Evolutionary conservation across 2,329 filamentous ascomycete species (phyloP).

Genomic region (Biscogniauxia marginata): DNA sequence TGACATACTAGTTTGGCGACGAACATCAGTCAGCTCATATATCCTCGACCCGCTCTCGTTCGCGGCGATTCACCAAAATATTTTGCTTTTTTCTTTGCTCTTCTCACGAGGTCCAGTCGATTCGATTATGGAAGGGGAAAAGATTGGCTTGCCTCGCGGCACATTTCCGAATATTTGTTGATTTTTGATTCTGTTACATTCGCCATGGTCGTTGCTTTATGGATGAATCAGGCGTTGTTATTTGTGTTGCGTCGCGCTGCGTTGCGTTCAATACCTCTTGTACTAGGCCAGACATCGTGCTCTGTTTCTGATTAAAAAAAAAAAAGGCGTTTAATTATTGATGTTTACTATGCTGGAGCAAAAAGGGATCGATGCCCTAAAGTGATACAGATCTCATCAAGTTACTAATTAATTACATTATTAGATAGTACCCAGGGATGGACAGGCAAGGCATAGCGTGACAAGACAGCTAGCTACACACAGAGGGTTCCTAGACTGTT

Average conservation of each 20-base stretch:
- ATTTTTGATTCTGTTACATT: slow-evolving; percentile 4
- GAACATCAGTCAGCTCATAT: slow-evolving; percentile 27
- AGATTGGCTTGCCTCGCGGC: slow-evolving; percentile 39
- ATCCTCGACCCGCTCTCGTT: slow-evolving; percentile 22
- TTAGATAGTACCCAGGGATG: not conserved
- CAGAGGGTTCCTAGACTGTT: not conserved
- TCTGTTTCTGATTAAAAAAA: slow-evolving; percentile 7
- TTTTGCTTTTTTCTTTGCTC: slow-evolving; percentile 14
- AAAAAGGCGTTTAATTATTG: slow-evolving; percentile 1
- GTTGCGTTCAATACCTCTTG: slow-evolving; percentile 8
- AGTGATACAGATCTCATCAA: not conserved
- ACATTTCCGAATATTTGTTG: slow-evolving; percentile 26
- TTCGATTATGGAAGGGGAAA: slow-evolving; percentile 25
- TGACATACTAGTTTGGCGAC: slow-evolving; percentile 29
- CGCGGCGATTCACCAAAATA: slow-evolving; percentile 1
- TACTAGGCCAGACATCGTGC: slow-evolving; percentile 10
- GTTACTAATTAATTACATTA: not conserved
- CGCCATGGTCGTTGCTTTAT: not conserved
- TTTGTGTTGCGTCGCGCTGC: slow-evolving; percentile 5
- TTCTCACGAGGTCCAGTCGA: slow-evolving; percentile 10
- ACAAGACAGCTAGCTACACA: not conserved
- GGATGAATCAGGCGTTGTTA: slow-evolving; percentile 7
- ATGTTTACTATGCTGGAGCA: not conserved
- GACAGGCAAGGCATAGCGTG: not conserved
- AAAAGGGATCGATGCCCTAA: not conserved